Percentiles rank a stretch among this genome's conserved stretches.
phyloP scores from a whole-genome alignment of 768 basidiomycete genomes.

The Tylopilus sp. region DNA sequence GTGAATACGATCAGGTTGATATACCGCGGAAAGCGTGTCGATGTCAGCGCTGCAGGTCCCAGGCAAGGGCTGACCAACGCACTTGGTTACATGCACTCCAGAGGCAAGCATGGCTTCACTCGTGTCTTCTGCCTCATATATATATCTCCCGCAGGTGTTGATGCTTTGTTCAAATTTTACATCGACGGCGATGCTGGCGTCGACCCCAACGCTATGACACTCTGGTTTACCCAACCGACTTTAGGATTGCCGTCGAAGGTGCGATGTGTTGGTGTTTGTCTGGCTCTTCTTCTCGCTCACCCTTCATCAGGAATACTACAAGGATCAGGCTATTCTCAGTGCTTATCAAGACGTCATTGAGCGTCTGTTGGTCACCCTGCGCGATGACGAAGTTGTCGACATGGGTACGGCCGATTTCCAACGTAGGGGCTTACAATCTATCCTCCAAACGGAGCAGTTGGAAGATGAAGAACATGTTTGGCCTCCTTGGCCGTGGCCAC shows the following conservation, averaged over 20 bases:
- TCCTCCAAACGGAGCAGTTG: conserved; percentile 37
- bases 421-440: conserved; percentile 18
- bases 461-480: conserved; percentile 42
- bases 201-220: conserved; percentile 80
- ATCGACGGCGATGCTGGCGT: conserved; percentile 85
- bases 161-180: conserved; percentile 73
- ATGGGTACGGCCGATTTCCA: conserved; percentile 8
- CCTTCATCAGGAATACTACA: conserved; percentile 75
- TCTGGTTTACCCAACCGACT: conserved; percentile 81
- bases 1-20: conserved; percentile 57
- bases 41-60: conserved; percentile 33
- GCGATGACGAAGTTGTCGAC: conserved; percentile 38
- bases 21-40: conserved; percentile 52
- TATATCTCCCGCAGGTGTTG: conserved; percentile 51
- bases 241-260: conserved; percentile 90
- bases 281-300: background rate
- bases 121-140: background rate
- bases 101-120: conserved; percentile 46
- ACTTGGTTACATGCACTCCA: conserved; percentile 81
- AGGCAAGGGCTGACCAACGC: conserved; percentile 72
- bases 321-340: conserved; percentile 66
- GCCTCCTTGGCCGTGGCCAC: conserved; percentile 87
- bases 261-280: background rate
- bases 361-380: conserved; percentile 58
- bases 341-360: conserved; percentile 69